Evolutionary conservation across 805 yeast species (phyloP), one percentile per base, ranked within the genome.

Genomic region (Ogataea glucozyma): DNA sequence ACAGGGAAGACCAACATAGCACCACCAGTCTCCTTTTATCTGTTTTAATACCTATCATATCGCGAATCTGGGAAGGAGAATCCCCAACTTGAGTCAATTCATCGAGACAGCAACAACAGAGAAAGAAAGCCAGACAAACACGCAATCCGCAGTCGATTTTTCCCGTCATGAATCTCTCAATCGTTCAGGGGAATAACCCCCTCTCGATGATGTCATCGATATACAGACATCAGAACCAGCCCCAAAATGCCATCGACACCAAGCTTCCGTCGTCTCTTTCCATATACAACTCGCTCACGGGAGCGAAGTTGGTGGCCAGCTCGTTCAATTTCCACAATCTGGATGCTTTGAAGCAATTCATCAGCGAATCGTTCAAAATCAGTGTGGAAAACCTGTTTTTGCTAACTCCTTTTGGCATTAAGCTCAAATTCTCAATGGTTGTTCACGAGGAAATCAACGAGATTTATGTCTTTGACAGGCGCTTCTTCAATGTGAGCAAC

Each of bases 351-450:
- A 72, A 69, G 48, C 63, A 56, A 21, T 72, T 65, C 48, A 66
- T 77, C 16, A 45, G 68, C 6, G 58, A 63, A 4, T 63, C 69
- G 29, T 70, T 77, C 59, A 53, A 53, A 31, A 73, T 77, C 1
- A 70, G 75, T 0, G 26, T 51, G 1, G 66, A 61, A 19, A 70
- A 72, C 39, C 51, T 73, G 31, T 70, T 84, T 49, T 64, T 85
- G 11, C 61, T 85, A 27, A 73, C 88, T 2, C 78, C 88, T 1
- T 81, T 75, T 58, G 90, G 90, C 0, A 71, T 78, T 34, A 79
- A 76, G 52, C 66, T 85, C 48, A 79, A 76, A 58, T 75, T 67
- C 57, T 71, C 69, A 54, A 71, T 70, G 71, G 68, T 71, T 33
- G 67, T 63, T 4, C 64, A 61, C 44, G 67, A 76, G 49, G 82